Percentiles rank a stretch among this genome's conserved stretches.
phyloP scores from a whole-genome alignment of 176 grass and related monocot species.

The Puya raimondii region DNA sequence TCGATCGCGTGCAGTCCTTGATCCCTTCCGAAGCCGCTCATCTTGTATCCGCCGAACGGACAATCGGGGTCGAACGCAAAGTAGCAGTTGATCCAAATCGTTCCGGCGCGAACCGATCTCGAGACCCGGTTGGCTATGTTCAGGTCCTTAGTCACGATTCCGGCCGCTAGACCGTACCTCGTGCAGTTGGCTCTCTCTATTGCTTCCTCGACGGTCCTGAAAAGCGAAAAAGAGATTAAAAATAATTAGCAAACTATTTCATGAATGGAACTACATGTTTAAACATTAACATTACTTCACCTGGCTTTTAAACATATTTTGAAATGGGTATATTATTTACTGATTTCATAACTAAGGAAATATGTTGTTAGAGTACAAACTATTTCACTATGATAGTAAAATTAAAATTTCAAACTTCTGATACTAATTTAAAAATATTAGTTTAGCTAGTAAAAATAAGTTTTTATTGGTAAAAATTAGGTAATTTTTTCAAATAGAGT shows the following conservation, averaged over 20 bases:
- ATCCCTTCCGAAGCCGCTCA: conserved; percentile 79
- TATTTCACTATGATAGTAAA: too few species aligned
- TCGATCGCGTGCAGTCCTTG: conserved; percentile 60
- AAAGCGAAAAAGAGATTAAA: conserved; percentile 5
- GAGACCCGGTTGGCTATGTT: conserved; percentile 60
- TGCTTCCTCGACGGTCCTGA: conserved; percentile 57
- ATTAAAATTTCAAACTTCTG: too few species aligned
- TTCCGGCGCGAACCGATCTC: conserved; percentile 59
- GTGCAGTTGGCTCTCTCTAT: conserved; percentile 79
- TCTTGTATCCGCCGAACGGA: conserved; percentile 76
- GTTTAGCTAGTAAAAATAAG: too few species aligned
- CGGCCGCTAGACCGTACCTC: conserved; percentile 57
- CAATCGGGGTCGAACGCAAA: conserved; percentile 70
- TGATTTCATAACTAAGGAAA: too few species aligned
- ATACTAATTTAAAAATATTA: too few species aligned
- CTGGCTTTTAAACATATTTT: too few species aligned
- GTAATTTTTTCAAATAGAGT: neutral
- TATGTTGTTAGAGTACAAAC: too few species aligned
- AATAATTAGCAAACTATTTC: neutral
- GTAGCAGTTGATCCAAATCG: conserved; percentile 82
- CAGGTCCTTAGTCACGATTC: conserved; percentile 58
- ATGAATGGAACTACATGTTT: neutral
- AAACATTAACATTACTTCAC: too few species aligned
- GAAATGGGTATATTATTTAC: too few species aligned
- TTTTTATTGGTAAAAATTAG: neutral